Percentiles rank a stretch among this genome's conserved stretches.
Evolutionary conservation across 2,329 filamentous ascomycete genomes (phyloP).

Genomic region (Shiraia bambusicola): DNA sequence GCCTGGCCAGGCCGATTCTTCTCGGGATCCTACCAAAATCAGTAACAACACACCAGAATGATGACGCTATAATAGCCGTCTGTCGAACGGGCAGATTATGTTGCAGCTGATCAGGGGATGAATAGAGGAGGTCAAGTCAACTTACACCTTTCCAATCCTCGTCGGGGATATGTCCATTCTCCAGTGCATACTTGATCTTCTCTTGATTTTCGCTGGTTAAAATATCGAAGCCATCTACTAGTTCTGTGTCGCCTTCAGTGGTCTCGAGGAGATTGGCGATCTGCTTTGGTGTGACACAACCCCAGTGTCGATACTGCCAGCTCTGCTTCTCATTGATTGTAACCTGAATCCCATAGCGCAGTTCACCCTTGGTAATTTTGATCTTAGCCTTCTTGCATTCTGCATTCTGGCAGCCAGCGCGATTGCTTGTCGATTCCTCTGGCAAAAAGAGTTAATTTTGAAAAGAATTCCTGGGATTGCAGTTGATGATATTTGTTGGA

Average conservation of each 20-base stretch:
- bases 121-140: slow-evolving; percentile 12
- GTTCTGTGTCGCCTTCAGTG: slow-evolving; percentile 61
- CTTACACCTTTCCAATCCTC: slow-evolving; percentile 88
- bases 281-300: slow-evolving; percentile 79
- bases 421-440: slow-evolving; percentile 53
- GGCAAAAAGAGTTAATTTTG: slow-evolving; percentile 4
- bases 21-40: slow-evolving; percentile 63
- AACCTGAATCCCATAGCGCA: slow-evolving; percentile 76
- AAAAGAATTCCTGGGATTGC: neutral
- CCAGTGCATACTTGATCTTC: slow-evolving; percentile 72
- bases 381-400: slow-evolving; percentile 68
- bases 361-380: slow-evolving; percentile 71
- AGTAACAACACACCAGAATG: slow-evolving; percentile 37
- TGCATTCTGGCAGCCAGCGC: slow-evolving; percentile 70
- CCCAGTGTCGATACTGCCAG: slow-evolving; percentile 89
- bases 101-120: neutral
- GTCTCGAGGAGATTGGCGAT: slow-evolving; percentile 65
- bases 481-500: neutral
- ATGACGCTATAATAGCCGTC: neutral
- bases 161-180: slow-evolving; percentile 77
- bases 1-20: slow-evolving; percentile 68
- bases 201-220: slow-evolving; percentile 66
- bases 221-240: slow-evolving; percentile 81
- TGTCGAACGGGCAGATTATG: neutral
- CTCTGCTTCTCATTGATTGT: slow-evolving; percentile 60